Conservation (phyloP, 768 basidiomycete species). For the Postia placenta region DNA sequence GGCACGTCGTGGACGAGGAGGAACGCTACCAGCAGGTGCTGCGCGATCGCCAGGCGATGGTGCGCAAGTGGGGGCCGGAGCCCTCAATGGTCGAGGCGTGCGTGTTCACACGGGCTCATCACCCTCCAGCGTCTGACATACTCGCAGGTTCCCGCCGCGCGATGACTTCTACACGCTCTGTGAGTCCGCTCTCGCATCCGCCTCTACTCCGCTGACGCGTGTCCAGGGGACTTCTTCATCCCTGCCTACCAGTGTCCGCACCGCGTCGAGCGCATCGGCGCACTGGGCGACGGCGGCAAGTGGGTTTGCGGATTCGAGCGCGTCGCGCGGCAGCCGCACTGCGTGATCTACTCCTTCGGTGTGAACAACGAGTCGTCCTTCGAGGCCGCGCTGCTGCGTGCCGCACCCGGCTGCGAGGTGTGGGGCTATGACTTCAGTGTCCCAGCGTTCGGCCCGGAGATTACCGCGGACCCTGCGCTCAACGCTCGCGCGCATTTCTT, state of each 20-base stretch:
- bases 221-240: conserved; percentile 50
- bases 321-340: conserved; percentile 33
- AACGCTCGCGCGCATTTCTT: conserved; percentile 37
- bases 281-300: conserved; percentile 48
- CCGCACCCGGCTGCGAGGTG: conserved; percentile 30
- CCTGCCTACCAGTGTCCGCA: conserved; percentile 44
- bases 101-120: conserved; percentile 33
- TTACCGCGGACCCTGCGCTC: conserved; percentile 25
- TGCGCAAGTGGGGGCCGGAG: conserved; percentile 48
- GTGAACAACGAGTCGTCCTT: conserved; percentile 44
- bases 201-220: background rate
- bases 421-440: conserved; percentile 39
- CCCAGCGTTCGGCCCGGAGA: conserved; percentile 37
- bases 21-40: conserved; percentile 40
- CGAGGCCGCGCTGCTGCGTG: conserved; percentile 38
- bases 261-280: conserved; percentile 37
- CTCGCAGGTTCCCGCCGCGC: conserved; percentile 13
- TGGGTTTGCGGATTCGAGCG: conserved; percentile 44
- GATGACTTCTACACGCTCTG: conserved; percentile 13
- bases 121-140: conserved; percentile 35
- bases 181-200: conserved; percentile 3
- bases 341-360: conserved; percentile 45
- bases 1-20: conserved; percentile 27
- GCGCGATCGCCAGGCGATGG: conserved; percentile 37
- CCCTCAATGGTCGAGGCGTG: conserved; percentile 42